Base-by-base conservation (phyloP, 495 filamentous ascomycete genomes). In the Glarea lozoyensis region DNA sequence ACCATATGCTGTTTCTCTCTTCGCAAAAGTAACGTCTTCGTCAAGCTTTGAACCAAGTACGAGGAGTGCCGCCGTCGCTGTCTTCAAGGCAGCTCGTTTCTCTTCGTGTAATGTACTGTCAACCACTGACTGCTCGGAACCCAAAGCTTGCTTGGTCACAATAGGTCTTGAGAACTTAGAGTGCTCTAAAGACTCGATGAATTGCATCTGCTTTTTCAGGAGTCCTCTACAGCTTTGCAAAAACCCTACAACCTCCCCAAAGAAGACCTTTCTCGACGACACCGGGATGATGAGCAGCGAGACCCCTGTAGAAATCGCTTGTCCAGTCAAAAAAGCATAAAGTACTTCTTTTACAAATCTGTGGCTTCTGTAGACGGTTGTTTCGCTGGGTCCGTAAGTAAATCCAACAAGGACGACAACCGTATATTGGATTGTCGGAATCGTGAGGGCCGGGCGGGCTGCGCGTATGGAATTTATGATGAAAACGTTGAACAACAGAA, bases 401-500 rank as follows among this genome's bases (percentile, higher is more conserved):
- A 69, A 70, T 2, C 70, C 61, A 22, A 82, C 61, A 42, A 80
- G 80, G 29, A 75, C 68, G 43, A 90, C 69, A 40, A 90, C 84
- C 2, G 75, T 76, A 57, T 78, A 86, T 29, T 82, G 69, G 31
- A 89, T 84, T 27, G 77, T 68, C 0, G 86, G 82, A 37, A 88
- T 73, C 24, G 77, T 74, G 19, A 88, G 72, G 52, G 80, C 76
- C n/a, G 83, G 82, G 31, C 70, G 67, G 44, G 78, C 79, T 24
- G 83, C 83, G 10, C 82, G 75, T 9, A 84, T 56, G 0, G 73
- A 63, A 55, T 85, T 86, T 40, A 78, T 70, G 20, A 80, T 31
- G 64, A 80, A 92, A 24, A 86, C 81, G 49, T 81, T 76, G 50
- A 77, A 73, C 57, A 90, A 86, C 5, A 92, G 67, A 79, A 84